Conservation (phyloP, 495 filamentous ascomycete genomes). For the Aspergillus biplanus region DNA sequence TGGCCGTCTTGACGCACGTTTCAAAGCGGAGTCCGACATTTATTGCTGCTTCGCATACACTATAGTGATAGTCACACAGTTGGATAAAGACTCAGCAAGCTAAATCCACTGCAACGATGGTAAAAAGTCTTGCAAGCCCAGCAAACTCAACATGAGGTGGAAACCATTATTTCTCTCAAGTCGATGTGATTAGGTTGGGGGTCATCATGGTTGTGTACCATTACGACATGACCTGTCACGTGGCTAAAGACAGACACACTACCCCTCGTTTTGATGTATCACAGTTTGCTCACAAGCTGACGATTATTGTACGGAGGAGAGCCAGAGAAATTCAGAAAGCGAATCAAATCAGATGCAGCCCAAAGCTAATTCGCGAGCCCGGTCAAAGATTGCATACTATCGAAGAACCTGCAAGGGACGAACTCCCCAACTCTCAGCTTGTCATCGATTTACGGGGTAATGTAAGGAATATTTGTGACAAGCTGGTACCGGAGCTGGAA, state of each 20-base stretch:
- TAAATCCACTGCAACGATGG: neutral
- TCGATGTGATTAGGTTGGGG: slow-evolving; percentile 2
- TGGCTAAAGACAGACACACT: slow-evolving; percentile 5
- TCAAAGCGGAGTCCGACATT: slow-evolving; percentile 26
- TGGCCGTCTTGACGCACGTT: slow-evolving; percentile 18
- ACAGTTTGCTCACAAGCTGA: neutral
- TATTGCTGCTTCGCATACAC: slow-evolving; percentile 30
- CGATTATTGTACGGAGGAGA: neutral
- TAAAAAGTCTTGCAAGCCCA: neutral
- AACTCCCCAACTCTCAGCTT: no score
- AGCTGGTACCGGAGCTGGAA: no score
- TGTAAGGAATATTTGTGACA: no score
- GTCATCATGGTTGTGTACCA: neutral
- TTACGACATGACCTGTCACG: slow-evolving; percentile 24
- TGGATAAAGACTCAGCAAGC: neutral
- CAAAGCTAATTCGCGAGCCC: no score
- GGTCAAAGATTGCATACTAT: neutral
- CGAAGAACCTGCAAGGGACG: neutral
- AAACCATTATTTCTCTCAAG: slow-evolving; percentile 12
- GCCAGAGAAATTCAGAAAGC: neutral
- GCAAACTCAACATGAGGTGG: neutral
- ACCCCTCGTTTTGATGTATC: slow-evolving; percentile 13
- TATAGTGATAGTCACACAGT: slow-evolving; percentile 24
- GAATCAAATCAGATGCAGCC: neutral
- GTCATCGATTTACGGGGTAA: no score